These are phyloP conservation scores for Thyridium curvatum DNA, from an alignment of 2,329 filamentous ascomycete genomes.

Conservation along the genomic window DNA sequence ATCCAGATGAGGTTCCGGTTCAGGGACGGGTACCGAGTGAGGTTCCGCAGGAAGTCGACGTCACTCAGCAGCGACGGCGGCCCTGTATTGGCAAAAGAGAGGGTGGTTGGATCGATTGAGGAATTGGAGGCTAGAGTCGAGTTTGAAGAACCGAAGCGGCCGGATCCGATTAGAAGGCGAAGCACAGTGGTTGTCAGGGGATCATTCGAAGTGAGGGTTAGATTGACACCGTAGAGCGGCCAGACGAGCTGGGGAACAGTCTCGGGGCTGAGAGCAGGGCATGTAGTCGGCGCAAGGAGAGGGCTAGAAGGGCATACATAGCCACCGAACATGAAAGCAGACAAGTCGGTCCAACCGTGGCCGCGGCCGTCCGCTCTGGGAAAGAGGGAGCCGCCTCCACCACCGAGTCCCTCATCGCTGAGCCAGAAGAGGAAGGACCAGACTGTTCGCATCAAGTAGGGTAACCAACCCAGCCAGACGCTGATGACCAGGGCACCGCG, in stretches of 20 bases:
- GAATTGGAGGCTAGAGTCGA: slow-evolving; percentile 9
- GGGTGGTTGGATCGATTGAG: slow-evolving; percentile 10
- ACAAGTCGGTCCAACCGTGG: slow-evolving; percentile 9
- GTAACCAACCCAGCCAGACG: slow-evolving; percentile 85
- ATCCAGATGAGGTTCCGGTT: slow-evolving; percentile 79
- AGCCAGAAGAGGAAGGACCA: slow-evolving; percentile 96
- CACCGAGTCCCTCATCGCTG: slow-evolving; percentile 65
- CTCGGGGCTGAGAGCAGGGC: too few relatives aligned
- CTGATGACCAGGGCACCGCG: slow-evolving; percentile 71
- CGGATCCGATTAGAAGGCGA: slow-evolving; percentile 18
- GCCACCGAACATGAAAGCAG: slow-evolving; percentile 23
- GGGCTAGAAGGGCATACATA: slow-evolving; percentile 31
- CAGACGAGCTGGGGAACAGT: too few relatives aligned
- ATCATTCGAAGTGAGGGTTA: slow-evolving; percentile 17
- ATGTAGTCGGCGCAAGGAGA: slow-evolving; percentile 21
- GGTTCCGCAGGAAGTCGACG: slow-evolving; percentile 47
- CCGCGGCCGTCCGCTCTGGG: not conserved
- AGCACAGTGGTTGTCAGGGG: slow-evolving; percentile 25
- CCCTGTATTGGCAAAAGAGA: slow-evolving; percentile 3
- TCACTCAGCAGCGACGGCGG: slow-evolving; percentile 48
- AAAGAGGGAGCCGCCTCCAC: slow-evolving; percentile 1
- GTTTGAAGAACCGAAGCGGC: slow-evolving; percentile 5
- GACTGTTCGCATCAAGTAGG: slow-evolving; percentile 83
- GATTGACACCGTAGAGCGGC: slow-evolving; percentile 20
- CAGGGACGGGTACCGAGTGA: slow-evolving; percentile 63